Evolutionary conservation across 805 yeast species (phyloP), one percentile per base, ranked within the genome.

Genomic region (Saturnispora serradocipensis): DNA sequence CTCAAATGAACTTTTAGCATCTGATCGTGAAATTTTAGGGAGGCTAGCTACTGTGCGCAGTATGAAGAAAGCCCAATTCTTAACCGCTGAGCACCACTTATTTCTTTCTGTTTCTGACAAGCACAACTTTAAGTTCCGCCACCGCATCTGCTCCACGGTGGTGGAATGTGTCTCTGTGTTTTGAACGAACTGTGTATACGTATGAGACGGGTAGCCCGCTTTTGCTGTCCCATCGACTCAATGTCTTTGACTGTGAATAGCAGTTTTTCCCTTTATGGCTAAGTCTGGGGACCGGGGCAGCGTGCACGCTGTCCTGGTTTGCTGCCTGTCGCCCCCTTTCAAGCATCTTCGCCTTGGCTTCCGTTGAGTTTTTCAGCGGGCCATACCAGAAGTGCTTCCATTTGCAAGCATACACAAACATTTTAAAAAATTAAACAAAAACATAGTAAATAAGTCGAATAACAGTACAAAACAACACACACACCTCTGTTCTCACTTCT

Each of bases 121-220:
- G 56, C 56, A 52, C 58, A 40, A 43, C 47, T 55, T 55, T 55
- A 55, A 55, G 58, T 55, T 53, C 44, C 53, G 30, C 27, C 48
- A 16, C 28, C 51, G 51, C 50, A 18, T 6, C 34, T 27, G 20
- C 25, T n/a, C 44, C 48, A 45, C 42, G 45, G 50, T 32, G n/a
- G 24, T 34, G 54, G 56, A 52, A 54, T 56, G 58, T 54, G 58
- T 56, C 58, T 52, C 56, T 54, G 57, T 56, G 57, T 55, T 27
- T 15, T 52, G 58, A 56, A 10, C 11, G 35, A 45, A 34, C n/a
- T 40, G 44, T 25, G 27, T 32, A 22, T 28, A 15, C 47, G 28
- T 30, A 20, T 13, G n/a, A 13, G 25, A 22, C 20, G 34, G 39
- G 39, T 16, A 36, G 47, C 25, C 30, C 8, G 43, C 13, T 39